phyloP scores from a whole-genome alignment of 306 rosid genomes.

The Acacia acuminata region DNA sequence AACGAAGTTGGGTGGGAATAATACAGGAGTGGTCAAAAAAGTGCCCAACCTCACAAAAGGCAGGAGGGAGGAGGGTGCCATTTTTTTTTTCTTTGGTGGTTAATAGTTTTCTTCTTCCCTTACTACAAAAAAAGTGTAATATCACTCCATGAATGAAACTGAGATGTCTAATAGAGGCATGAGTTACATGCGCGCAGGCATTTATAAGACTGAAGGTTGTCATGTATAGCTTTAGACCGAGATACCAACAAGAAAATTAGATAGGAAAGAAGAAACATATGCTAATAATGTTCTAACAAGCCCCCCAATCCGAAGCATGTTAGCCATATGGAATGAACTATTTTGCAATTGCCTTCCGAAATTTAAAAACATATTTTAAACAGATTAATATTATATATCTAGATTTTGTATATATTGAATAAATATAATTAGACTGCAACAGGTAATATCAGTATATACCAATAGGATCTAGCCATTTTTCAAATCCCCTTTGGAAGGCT shows the following conservation, averaged over 20 bases:
- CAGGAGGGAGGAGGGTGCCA: neutral
- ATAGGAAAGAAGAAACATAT: too few relatives aligned
- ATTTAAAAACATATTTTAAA: too few relatives aligned
- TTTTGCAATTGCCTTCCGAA: too few relatives aligned
- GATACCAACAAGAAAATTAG: too few relatives aligned
- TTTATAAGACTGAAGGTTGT: neutral
- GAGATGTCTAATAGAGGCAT: neutral
- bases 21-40: neutral
- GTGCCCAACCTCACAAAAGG: neutral
- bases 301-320: too few relatives aligned
- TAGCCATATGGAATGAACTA: too few relatives aligned
- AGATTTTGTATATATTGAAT: too few relatives aligned
- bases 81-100: too few relatives aligned
- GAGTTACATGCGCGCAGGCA: neutral
- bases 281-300: too few relatives aligned
- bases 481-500: neutral
- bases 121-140: neutral
- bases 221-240: too few relatives aligned
- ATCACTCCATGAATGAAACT: neutral
- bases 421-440: neutral
- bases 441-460: neutral
- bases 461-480: neutral
- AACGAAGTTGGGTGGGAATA: neutral
- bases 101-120: neutral
- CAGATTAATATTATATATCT: too few relatives aligned